Base-by-base conservation (phyloP, 2,329 filamentous ascomycete genomes). In the Ascochyta pisi region DNA sequence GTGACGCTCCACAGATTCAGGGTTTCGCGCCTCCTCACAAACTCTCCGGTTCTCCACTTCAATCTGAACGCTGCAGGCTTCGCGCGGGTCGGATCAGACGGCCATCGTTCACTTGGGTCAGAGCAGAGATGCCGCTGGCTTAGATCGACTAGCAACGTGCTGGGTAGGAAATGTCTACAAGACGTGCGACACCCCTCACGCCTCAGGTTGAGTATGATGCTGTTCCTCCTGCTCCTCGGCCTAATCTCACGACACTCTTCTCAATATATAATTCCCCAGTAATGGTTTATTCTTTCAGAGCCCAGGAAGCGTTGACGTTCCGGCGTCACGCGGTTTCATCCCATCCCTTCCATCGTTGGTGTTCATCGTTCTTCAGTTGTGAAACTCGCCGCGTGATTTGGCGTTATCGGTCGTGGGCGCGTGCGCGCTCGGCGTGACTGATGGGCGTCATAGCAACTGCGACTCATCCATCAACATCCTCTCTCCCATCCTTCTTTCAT, bases 401-500 rank as follows among this genome's bases (percentile, higher is more conserved):
- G 63, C 61, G 61, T 68, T 67, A 66, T 65, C 63, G 49, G 35
- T 22, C 27, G 50, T 39, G 27, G 58, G 58, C 54, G 58, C 58
- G 63, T 65, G 57, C 54, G 46, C 50, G 47, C 57, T 52, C 50
- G 63, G 62, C 50, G 56, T 64, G 59, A 46, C 50, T 49, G 53
- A 53, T 49, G 58, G 64, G 63, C 62, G 66, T 63, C 62, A 66
- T 67, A 53, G 63, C 64, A 66, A 67, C 65, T 58, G 56, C 46
- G 46, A 62, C 60, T 63, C 57, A 15, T 57, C 55, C 52, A 59
- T 62, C 55, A 62, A 64, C 50, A 48, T 41, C 47, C 42, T 50
- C 49, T 44, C 51, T 42, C 57, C 46, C 62, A 50, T 60, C 61
- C 26, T 29, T 15, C 13, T 37, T 33, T 33, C 49, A 37, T 56